A percentile compares a stretch with the other conserved stretches of the same genome.
phyloP scores from a whole-genome alignment of 2,329 filamentous ascomycete genomes.

The Paramyrothecium sp. region DNA sequence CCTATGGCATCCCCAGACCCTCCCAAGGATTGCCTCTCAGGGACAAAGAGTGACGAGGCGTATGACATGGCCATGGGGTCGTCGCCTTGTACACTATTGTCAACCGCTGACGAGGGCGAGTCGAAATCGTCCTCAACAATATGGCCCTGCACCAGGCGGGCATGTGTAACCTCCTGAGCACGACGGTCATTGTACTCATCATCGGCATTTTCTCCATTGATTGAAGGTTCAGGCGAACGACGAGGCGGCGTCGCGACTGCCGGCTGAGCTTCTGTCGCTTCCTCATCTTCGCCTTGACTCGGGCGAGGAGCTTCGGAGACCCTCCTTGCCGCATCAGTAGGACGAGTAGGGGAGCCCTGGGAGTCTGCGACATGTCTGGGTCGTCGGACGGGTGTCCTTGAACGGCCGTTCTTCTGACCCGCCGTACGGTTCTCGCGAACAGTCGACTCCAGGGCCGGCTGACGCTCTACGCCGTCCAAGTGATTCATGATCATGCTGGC shows the following conservation, averaged over 20 bases:
- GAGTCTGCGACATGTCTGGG: constrained; percentile 38
- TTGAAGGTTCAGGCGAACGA: constrained; percentile 20
- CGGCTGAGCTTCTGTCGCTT: constrained; percentile 8
- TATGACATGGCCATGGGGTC: constrained; percentile 80
- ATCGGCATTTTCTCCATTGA: constrained; percentile 29
- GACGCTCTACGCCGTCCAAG: constrained; percentile 58
- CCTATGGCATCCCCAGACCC: constrained; percentile 82
- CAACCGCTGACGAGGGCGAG: constrained; percentile 72
- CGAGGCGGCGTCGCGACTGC: constrained; percentile 16
- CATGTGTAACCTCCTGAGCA: constrained; percentile 86
- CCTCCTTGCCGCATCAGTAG: constrained; percentile 19
- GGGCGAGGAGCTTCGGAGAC: constrained; percentile 7
- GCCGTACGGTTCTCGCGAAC: constrained; percentile 15
- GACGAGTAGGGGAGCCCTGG: constrained; percentile 41
- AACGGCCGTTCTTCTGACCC: constrained; percentile 14
- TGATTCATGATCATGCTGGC: constrained; percentile 76
- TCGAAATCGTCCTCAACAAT: constrained; percentile 93
- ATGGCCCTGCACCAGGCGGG: constrained; percentile 87
- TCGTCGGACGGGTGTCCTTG: constrained; percentile 17
- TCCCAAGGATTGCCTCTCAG: constrained; percentile 67
- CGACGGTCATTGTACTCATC: constrained; percentile 73
- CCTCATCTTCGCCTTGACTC: background rate
- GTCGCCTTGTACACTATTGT: constrained; percentile 64
- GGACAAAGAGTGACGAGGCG: constrained; percentile 77
- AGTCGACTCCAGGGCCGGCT: constrained; percentile 37